Evolutionary conservation across 176 grass and related monocot species (phyloP).

Genomic region (Avena eriantha): DNA sequence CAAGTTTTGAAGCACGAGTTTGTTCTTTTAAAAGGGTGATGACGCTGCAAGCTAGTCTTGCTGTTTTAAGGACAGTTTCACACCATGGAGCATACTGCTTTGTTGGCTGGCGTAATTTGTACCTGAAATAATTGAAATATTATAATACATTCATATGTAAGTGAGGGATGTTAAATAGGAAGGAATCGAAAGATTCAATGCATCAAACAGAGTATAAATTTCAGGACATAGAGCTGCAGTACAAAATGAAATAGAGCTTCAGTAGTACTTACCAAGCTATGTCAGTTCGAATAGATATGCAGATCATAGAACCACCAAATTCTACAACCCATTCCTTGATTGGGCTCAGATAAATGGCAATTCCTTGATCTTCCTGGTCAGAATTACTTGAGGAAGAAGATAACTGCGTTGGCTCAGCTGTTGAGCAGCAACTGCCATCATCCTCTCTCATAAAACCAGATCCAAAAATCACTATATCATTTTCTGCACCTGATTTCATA

Average conservation of each 20-base stretch:
- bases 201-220: neutral
- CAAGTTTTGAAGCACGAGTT: conserved; percentile 77
- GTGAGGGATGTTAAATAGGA: neutral
- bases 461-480: conserved; percentile 90
- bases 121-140: conserved; percentile 64
- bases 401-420: conserved; percentile 51
- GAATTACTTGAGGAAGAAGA: conserved; percentile 60
- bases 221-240: neutral
- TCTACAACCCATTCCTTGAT: conserved; percentile 98
- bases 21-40: conserved; percentile 83
- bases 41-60: conserved; percentile 71
- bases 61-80: conserved; percentile 87
- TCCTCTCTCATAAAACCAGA: conserved; percentile 97
- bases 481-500: conserved; percentile 88
- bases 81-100: conserved; percentile 93
- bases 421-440: conserved; percentile 74
- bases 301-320: conserved; percentile 88
- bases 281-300: conserved; percentile 89
- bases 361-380: conserved; percentile 57
- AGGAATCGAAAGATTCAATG: conserved; percentile 28
- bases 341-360: conserved; percentile 84
- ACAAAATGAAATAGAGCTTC: neutral
- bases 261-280: conserved; percentile 72
- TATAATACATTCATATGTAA: neutral
- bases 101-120: conserved; percentile 79